Evolutionary conservation across 202 grass and related monocot genomes (phyloP).

Genomic region (Elaeis oleifera): DNA sequence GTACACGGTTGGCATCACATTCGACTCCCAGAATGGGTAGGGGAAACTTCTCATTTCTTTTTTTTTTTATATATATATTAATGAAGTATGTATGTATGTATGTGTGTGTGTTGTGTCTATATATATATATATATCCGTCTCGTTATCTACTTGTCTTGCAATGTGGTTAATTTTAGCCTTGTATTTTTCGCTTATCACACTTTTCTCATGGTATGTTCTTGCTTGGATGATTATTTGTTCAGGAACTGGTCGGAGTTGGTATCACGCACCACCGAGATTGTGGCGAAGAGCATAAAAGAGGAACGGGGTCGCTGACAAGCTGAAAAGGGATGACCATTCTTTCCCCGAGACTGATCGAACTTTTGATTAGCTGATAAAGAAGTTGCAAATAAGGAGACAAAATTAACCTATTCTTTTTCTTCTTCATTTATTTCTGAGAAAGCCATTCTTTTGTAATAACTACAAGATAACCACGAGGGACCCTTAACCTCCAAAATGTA

Average conservation of each 20-base stretch:
- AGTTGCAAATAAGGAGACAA: too few relatives aligned
- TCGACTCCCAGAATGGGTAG: conserved; percentile 59
- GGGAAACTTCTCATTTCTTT: not conserved
- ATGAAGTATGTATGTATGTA: not conserved
- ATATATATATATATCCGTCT: not conserved
- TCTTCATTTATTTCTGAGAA: too few relatives aligned
- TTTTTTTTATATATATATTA: too few relatives aligned
- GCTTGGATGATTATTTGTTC: not conserved
- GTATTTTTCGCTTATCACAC: not conserved
- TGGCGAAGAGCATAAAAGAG: conserved; percentile 16
- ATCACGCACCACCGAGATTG: conserved; percentile 12
- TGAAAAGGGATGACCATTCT: too few relatives aligned
- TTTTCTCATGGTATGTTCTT: not conserved
- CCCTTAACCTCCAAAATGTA: too few relatives aligned
- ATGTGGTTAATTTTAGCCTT: not conserved
- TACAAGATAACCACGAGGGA: too few relatives aligned
- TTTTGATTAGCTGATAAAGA: too few relatives aligned
- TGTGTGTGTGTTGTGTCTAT: too few relatives aligned
- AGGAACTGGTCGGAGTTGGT: conserved; percentile 33
- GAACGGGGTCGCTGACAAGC: too few relatives aligned
- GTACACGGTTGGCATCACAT: conserved; percentile 61
- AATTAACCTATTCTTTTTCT: too few relatives aligned
- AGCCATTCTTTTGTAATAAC: too few relatives aligned
- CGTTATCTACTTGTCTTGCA: not conserved
- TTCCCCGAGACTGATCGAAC: too few relatives aligned